A percentile compares a stretch with the other conserved stretches of the same genome.
Evolutionary conservation across 306 rosid genomes (phyloP).

Genomic region (Cicer pinnatifidum): DNA sequence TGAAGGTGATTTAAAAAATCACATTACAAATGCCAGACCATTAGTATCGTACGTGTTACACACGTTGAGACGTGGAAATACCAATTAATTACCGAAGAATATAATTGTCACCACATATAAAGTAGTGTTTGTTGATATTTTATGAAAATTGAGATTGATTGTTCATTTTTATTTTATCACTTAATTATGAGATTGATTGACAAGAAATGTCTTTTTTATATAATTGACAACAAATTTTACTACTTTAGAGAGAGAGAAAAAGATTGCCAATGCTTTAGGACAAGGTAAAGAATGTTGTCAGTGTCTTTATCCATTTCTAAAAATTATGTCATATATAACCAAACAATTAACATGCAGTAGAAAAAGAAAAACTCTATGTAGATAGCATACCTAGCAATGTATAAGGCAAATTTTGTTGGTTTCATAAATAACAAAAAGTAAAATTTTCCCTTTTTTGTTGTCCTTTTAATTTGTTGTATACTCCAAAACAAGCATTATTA

Average conservation of each 20-base stretch:
- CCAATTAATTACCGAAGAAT: background rate
- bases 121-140: background rate
- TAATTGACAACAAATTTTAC: background rate
- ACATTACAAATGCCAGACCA: background rate
- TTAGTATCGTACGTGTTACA: background rate
- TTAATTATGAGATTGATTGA: background rate
- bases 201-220: background rate
- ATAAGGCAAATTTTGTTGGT: conserved; percentile 16
- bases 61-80: background rate
- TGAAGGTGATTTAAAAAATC: background rate
- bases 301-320: conserved; percentile 17
- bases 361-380: conserved; percentile 32
- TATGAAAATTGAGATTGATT: conserved; percentile 14
- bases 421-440: no score
- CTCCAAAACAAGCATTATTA: background rate
- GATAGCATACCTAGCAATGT: conserved; percentile 25
- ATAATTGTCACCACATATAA: conserved; percentile 9
- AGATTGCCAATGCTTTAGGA: conserved; percentile 5
- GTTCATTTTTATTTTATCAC: background rate
- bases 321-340: conserved; percentile 10
- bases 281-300: conserved; percentile 29
- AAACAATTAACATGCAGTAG: background rate
- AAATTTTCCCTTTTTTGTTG: background rate
- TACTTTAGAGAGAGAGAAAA: background rate
- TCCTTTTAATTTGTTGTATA: conserved; percentile 7